Conservation (phyloP, 768 basidiomycete species). For the Rhizopogon sp. region DNA sequence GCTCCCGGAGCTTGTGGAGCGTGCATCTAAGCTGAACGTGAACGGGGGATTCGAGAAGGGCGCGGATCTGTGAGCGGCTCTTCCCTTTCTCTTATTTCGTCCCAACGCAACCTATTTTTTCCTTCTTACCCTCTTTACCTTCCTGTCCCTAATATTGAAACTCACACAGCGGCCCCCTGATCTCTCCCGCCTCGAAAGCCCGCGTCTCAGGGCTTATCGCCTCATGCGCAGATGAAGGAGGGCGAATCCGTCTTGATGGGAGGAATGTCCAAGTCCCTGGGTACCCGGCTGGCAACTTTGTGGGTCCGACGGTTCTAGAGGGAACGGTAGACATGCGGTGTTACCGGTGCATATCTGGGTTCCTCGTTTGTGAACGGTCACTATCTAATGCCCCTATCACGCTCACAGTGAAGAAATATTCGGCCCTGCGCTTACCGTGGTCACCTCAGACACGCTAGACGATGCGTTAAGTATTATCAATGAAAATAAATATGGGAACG, state of each 20-base stretch:
- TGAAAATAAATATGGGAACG: slow-evolving; percentile 87
- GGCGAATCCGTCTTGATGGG: slow-evolving; percentile 84
- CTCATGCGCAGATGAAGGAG: slow-evolving; percentile 76
- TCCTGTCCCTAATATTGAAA: neutral
- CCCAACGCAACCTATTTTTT: neutral
- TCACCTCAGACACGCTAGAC: slow-evolving; percentile 80
- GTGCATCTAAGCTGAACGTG: slow-evolving; percentile 74
- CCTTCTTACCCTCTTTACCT: slow-evolving; percentile 2
- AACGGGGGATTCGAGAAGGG: slow-evolving; percentile 87
- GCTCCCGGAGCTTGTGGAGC: slow-evolving; percentile 83
- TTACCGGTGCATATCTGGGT: slow-evolving; percentile 60
- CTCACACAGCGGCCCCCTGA: slow-evolving; percentile 60
- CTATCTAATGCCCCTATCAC: slow-evolving; percentile 1
- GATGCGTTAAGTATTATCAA: slow-evolving; percentile 91
- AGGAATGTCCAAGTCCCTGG: slow-evolving; percentile 59
- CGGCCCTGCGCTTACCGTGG: slow-evolving; percentile 79
- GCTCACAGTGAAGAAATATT: slow-evolving; percentile 83
- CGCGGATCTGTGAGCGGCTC: slow-evolving; percentile 62
- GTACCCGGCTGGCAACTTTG: slow-evolving; percentile 89
- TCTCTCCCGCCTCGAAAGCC: slow-evolving; percentile 76
- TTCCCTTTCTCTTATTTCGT: neutral
- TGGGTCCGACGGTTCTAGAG: slow-evolving; percentile 89
- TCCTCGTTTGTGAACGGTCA: neutral
- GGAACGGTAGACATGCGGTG: slow-evolving; percentile 79
- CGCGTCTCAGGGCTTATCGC: slow-evolving; percentile 73